Evolutionary conservation across 2,329 filamentous ascomycete genomes (phyloP), one percentile per base, ranked within the genome.

Genomic region (Neonectria sp.): DNA sequence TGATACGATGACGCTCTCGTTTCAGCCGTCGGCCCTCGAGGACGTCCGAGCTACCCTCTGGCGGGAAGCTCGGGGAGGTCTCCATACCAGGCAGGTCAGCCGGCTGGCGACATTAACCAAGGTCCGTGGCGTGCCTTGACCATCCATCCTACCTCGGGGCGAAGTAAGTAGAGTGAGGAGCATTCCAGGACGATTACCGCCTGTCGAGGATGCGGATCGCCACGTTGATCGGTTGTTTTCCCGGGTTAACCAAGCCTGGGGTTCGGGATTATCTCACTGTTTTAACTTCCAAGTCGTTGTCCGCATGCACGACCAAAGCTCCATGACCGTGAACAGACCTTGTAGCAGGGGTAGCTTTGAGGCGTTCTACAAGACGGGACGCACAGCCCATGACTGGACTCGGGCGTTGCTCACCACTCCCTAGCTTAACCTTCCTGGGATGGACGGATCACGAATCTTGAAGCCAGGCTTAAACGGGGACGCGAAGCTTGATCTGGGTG

Each of bases 21-120:
- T 65, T 65, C 57, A 65, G 31, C 25, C 27, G 12, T 37, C n/a
- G 40, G 56, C 40, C 37, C 55, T 58, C 27, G 33, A 21, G 40
- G 33, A 37, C 55, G 52, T 52, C 52, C 31, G 24, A 65, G 58
- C 58, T 62, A 49, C 37, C 37, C 58, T 61, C 37, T 53, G 45
- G 48, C 31, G 21, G 46, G 57, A 49, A 37, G 55, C 43, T 45
- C 25, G 63, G 31, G 40, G 49, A 56, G 29, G 25, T 49, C 63
- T 66, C 29, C 63, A 66, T 66, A 56, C 63, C 58, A 61, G 53
- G 53, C 58, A 61, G 25, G 33, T 35, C 48, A 31, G 27, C 24
- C 48, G 29, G 49, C 17, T 21, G 35, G 43, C 48, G 51, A 56
- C 13, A 40, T 58, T 51, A 45, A 27, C 31, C 25, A 17, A 46